A percentile compares a stretch with the other conserved stretches of the same genome.
Conservation (phyloP, 805 yeast species). For the Ogataea henricii region DNA sequence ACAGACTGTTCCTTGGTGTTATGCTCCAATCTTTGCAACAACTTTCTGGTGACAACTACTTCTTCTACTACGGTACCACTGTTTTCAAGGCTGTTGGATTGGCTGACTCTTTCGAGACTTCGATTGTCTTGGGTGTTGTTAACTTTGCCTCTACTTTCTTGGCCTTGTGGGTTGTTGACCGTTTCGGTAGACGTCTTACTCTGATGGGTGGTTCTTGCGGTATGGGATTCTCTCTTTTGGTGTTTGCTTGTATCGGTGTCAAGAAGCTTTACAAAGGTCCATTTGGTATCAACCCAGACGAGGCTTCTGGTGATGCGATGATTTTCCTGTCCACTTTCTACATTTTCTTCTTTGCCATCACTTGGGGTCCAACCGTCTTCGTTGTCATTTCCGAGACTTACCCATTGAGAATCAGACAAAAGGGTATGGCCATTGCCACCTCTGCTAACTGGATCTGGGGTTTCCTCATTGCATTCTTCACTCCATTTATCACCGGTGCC, state of each 20-base stretch:
- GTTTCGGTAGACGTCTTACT: conserved; percentile 54
- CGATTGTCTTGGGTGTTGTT: conserved; percentile 58
- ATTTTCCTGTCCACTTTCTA: conserved; percentile 64
- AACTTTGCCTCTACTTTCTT: conserved; percentile 57
- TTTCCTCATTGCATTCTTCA: conserved; percentile 56
- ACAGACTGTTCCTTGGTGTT: conserved; percentile 58
- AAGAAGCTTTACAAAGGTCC: conserved; percentile 45
- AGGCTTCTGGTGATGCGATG: conserved; percentile 62
- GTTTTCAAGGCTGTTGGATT: conserved; percentile 61
- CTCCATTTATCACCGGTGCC: conserved; percentile 55
- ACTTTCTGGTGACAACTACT: conserved; percentile 64
- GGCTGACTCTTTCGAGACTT: conserved; percentile 56
- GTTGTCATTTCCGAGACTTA: conserved; percentile 68
- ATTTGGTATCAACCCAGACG: conserved; percentile 41
- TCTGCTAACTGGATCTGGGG: conserved; percentile 69
- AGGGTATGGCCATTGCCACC: conserved; percentile 65
- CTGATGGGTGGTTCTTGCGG: conserved; percentile 51
- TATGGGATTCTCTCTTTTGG: conserved; percentile 57
- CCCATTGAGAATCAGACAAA: conserved; percentile 64
- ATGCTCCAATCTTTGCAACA: conserved; percentile 63
- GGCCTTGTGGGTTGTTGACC: conserved; percentile 55
- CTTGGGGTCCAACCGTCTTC: conserved; percentile 77
- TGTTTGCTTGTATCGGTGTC: conserved; percentile 63
- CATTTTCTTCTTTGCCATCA: conserved; percentile 66
- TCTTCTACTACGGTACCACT: conserved; percentile 68